Evolutionary conservation across 1,284 basidiomycete genomes (phyloP).

Genomic region (Cryptococcus hybrid): DNA sequence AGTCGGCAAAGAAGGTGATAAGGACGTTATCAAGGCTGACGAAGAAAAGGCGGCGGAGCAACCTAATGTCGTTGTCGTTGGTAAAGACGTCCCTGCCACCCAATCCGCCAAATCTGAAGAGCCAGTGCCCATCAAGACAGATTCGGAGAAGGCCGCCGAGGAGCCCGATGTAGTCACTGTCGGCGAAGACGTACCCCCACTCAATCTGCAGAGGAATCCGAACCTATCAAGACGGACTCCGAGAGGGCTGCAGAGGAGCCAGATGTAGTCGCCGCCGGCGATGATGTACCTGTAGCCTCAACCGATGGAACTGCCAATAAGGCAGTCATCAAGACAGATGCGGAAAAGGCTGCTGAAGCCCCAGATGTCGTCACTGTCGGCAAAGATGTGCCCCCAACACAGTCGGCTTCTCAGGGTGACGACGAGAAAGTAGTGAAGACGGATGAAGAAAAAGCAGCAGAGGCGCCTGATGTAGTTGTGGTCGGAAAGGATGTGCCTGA

Average conservation of each 20-base stretch:
- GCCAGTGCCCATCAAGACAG: neutral
- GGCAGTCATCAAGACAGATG: conserved; percentile 2
- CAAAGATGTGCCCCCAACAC: neutral
- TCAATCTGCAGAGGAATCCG: neutral
- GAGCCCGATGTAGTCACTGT: neutral
- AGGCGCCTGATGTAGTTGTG: neutral
- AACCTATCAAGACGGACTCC: neutral
- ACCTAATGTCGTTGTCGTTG: neutral
- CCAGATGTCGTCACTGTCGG: neutral
- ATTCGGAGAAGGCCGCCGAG: conserved; percentile 1
- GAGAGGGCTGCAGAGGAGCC: neutral
- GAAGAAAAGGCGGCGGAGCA: conserved; percentile 2
- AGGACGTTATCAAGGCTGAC: neutral
- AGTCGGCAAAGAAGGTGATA: neutral
- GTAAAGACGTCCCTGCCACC: neutral
- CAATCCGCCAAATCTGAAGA: conserved; percentile 4
- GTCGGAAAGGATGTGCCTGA: neutral
- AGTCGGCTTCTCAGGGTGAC: neutral
- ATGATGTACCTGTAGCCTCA: neutral
- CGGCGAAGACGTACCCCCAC: neutral
- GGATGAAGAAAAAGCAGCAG: conserved; percentile 1
- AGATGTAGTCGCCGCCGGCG: neutral
- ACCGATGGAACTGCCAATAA: neutral
- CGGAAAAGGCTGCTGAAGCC: neutral
- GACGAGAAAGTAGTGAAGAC: neutral